Conservation (phyloP, 2,329 filamentous ascomycete genomes). For the Hansfordia pulvinata region DNA sequence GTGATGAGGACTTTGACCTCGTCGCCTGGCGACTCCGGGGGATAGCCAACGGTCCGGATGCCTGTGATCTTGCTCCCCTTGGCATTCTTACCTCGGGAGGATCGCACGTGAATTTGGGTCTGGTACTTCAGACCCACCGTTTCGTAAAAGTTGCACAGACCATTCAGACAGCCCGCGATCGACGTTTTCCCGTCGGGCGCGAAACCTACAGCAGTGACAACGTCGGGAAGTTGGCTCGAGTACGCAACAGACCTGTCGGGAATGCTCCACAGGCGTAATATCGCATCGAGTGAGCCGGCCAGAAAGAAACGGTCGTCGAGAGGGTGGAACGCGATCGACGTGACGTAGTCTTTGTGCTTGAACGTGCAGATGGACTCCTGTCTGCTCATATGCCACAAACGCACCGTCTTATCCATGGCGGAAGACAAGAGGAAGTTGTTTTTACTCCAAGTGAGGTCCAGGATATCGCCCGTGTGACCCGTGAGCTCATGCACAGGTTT, state of each 20-base stretch:
- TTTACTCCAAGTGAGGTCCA: constrained; percentile 97
- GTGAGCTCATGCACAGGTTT: constrained; percentile 68
- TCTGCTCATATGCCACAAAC: constrained; percentile 82
- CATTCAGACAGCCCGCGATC: constrained; percentile 78
- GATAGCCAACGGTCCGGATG: constrained; percentile 54
- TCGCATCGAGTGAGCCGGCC: constrained; percentile 80
- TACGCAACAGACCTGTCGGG: constrained; percentile 90
- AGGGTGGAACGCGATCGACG: constrained; percentile 88
- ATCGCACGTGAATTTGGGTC: constrained; percentile 85
- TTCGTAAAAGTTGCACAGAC: constrained; percentile 80
- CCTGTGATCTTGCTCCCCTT: constrained; percentile 97
- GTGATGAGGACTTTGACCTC: constrained; percentile 79
- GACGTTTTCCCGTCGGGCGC: constrained; percentile 82
- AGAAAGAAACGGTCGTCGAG: constrained; percentile 93
- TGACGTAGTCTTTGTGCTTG: constrained; percentile 89
- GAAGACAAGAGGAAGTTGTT: constrained; percentile 95
- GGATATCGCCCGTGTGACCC: constrained; percentile 72
- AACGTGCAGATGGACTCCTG: constrained; percentile 84
- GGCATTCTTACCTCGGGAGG: constrained; percentile 80
- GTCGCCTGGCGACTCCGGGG: constrained; percentile 27
- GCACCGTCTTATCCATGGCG: constrained; percentile 95
- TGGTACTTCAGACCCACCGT: constrained; percentile 79
- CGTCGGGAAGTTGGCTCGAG: constrained; percentile 61
- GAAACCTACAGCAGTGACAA: constrained; percentile 90
- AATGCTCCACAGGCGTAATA: constrained; percentile 88